Evolutionary conservation across 345 rosid genomes (phyloP).

Genomic region (Euphorbia tirucalli): DNA sequence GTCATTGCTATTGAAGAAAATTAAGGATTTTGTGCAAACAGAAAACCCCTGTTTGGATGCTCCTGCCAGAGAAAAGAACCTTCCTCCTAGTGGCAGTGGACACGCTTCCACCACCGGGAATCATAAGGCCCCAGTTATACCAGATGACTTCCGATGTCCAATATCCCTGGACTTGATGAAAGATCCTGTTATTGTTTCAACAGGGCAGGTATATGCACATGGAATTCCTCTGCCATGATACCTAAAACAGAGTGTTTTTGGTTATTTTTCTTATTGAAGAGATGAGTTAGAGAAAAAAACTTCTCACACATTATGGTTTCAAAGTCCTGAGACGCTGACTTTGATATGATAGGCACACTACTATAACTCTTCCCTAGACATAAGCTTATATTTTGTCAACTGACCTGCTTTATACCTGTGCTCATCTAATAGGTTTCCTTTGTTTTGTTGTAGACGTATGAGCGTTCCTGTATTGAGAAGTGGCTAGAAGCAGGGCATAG

Average conservation of each 20-base stretch:
- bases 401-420: neutral
- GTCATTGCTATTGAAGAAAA: slow-evolving; percentile 70
- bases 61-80: slow-evolving; percentile 36
- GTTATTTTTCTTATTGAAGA: neutral
- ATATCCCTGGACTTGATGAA: slow-evolving; percentile 93
- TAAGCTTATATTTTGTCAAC: neutral
- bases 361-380: slow-evolving; percentile 8
- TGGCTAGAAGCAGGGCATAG: slow-evolving; percentile 87
- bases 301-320: neutral
- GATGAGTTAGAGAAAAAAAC: neutral
- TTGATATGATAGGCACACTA: neutral
- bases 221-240: slow-evolving; percentile 14
- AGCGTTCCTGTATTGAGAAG: slow-evolving; percentile 90
- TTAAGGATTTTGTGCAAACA: slow-evolving; percentile 85
- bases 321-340: neutral
- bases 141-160: slow-evolving; percentile 97
- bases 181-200: slow-evolving; percentile 97
- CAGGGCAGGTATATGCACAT: slow-evolving; percentile 73
- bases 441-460: slow-evolving; percentile 67
- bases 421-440: slow-evolving; percentile 13
- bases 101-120: slow-evolving; percentile 55
- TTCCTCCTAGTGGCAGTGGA: slow-evolving; percentile 46
- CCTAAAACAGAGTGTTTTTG: neutral
- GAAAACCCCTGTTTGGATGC: slow-evolving; percentile 60
- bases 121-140: slow-evolving; percentile 66